Evolutionary conservation across 305 asterid genomes (phyloP), one percentile per base, ranked within the genome.

Genomic region (Fraxinus albicans): DNA sequence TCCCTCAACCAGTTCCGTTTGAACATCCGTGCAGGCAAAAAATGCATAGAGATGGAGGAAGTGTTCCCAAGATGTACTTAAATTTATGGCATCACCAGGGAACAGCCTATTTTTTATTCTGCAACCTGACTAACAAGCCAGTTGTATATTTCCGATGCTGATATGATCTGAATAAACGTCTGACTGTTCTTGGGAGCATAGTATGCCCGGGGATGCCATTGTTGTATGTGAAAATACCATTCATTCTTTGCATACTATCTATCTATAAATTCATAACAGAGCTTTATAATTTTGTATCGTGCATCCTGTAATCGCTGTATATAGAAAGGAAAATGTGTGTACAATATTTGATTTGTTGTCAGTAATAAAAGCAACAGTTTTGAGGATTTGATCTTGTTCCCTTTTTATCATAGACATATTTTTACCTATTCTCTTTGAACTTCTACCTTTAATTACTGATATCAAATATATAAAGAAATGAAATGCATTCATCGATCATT

Each of bases 11-110:
- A 31, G 60, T 80, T 53, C 50, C 58, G 81, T 27, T 81, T 4
- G 4, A 0, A 60, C 44, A 31, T 70, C 23, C 29, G 77, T 82
- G 77, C 44, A 90, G 91, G 89, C 88, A 3, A 90, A 88, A 80
- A 77, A 42, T 36, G 83, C 79, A 21, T 81, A 80, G 69, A 36
- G 29, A 53, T 6, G 36, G 36, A 55, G 58, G 12, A 81, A 27
- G 70, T 44, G 73, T 29, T 35, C 75, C 21, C 67, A 78, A 33
- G 15, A 38, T 29, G 84, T 27, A 50, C 53, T 55, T 35, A 19
- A 40, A 23, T 29, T 42, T 35, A 35, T 55, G 27, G 82, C 77
- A 72, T 50, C 50, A 69, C 33, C 77, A 42, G 65, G 81, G 76
- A 74, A 34, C 79, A 38, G 35, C 84, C 5, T 4, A 7, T 63